These are phyloP conservation scores for Camellia lanceoleosa DNA, from an alignment of 148 eudicot genomes.

Conservation along the genomic window DNA sequence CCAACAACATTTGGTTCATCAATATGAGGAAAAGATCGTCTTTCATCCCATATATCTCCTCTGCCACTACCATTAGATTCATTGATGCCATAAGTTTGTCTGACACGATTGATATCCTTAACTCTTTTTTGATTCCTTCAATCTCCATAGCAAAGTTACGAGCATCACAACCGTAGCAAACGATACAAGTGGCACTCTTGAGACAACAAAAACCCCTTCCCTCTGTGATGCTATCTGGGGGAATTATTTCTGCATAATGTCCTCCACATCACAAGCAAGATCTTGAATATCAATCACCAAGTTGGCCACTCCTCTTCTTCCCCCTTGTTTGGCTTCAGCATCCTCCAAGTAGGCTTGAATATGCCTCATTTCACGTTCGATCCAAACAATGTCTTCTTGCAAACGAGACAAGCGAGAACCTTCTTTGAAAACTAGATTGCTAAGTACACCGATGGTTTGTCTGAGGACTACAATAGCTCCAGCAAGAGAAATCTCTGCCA, in stretches of 20 bases:
- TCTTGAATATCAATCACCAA: background rate
- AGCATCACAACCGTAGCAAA: background rate
- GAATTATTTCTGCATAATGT: background rate
- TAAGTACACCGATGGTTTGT: background rate
- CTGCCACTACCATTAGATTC: no score
- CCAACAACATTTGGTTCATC: conserved; percentile 3
- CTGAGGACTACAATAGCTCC: background rate
- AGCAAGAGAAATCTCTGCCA: background rate
- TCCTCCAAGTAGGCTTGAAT: conserved; percentile 13
- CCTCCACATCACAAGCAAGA: conserved; percentile 9
- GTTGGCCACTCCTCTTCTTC: background rate
- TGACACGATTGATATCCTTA: no score
- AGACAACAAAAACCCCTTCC: background rate
- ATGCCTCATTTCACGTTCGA: background rate
- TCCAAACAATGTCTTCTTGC: conserved; percentile 5
- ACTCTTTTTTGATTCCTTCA: background rate
- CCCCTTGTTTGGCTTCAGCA: background rate
- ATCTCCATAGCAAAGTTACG: background rate
- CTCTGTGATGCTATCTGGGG: background rate
- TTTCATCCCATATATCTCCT: background rate
- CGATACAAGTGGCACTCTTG: background rate
- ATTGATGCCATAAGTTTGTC: no score
- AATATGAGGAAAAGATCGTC: background rate
- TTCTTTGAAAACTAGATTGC: background rate
- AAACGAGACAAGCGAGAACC: background rate